Conservation (phyloP, 345 rosid genomes). For the Nasturtium officinale region DNA sequence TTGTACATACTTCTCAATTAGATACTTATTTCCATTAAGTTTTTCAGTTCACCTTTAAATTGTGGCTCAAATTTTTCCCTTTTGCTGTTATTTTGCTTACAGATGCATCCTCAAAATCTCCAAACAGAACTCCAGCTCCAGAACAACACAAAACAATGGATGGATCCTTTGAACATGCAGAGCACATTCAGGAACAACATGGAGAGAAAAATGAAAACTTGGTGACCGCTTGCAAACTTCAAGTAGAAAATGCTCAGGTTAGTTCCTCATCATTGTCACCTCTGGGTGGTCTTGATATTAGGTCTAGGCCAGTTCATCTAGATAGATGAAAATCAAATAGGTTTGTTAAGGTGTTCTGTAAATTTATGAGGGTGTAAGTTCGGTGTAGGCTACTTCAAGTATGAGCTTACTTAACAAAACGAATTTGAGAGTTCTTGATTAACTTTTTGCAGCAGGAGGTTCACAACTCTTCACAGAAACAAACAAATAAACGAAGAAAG, state of each 20-base stretch:
- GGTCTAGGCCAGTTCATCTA: slow-evolving; percentile 10
- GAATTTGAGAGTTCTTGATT: slow-evolving; percentile 3
- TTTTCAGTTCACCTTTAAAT: background rate
- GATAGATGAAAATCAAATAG: too few relatives aligned
- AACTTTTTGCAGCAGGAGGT: slow-evolving; percentile 47
- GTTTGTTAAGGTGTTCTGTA: background rate
- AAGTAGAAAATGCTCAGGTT: slow-evolving; percentile 36
- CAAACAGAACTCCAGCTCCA: slow-evolving; percentile 10
- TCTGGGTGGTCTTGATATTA: slow-evolving; percentile 6
- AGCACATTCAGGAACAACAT: slow-evolving; percentile 39
- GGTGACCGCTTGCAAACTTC: slow-evolving; percentile 24
- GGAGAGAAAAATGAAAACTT: slow-evolving; percentile 41
- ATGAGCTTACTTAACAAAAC: slow-evolving; percentile 8
- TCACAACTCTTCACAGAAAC: slow-evolving; percentile 37
- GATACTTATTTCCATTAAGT: background rate
- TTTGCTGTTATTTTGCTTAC: slow-evolving; percentile 28
- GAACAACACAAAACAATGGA: slow-evolving; percentile 32
- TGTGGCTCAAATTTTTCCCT: background rate
- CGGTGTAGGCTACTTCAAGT: slow-evolving; percentile 16
- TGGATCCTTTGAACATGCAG: slow-evolving; percentile 40
- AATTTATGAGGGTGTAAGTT: background rate
- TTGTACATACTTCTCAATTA: slow-evolving; percentile 4
- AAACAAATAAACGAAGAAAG: slow-evolving; percentile 32
- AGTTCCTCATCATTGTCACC: slow-evolving; percentile 21
- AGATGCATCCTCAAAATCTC: slow-evolving; percentile 47